Base-by-base conservation (phyloP, 208 protist species). In the Leishmania turanica region DNA sequence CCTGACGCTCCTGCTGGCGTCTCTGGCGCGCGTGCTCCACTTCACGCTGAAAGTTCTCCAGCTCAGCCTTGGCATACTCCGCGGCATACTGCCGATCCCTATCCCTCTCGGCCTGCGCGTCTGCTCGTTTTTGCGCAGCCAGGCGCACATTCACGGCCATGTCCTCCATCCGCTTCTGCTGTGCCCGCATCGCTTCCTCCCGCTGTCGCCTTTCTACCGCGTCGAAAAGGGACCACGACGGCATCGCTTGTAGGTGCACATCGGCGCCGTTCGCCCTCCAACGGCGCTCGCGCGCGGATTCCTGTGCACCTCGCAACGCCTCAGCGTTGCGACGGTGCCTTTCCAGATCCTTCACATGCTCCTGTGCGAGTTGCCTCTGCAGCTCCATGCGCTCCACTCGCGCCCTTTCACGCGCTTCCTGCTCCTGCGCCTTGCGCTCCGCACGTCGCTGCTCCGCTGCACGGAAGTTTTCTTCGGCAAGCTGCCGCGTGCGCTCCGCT, bases 111-210 rank as follows among this genome's bases (percentile, higher is more conserved):
- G 62, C 78, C 82, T 73, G 75, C 65, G 65, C 65, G 51, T 60
- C 24, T 3, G 51, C 68, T 27, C 82, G 82, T 58, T 80, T 86
- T 5, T 69, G 80, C 66, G 86, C 85, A 11, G 81, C 78, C 31
- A 87, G 24, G 4, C 37, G 62, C 19, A 62, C 74, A 64, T 86
- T 86, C 24, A 73, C 72, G 5, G 65, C 56, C 77, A 79, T 73
- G 53, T 92, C 78, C 47, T 86, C 85, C 37, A 84, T 83, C 68
- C 56, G 15, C 64, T 74, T 78, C 72, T 81, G 79, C 60, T 78
- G 84, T 34, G 79, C 68, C 17, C 60, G 79, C 68, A 51, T 53
- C 42, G 66, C 72, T 60, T 45, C 78, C 7, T 74, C 77, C 9
- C 71, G 64, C 72, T 85, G 77, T n/a, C 82, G 82, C 73, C 68